Evolutionary conservation across 176 grass and related monocot genomes (phyloP), one percentile per base, ranked within the genome.

Genomic region (Zoysia japonica): DNA sequence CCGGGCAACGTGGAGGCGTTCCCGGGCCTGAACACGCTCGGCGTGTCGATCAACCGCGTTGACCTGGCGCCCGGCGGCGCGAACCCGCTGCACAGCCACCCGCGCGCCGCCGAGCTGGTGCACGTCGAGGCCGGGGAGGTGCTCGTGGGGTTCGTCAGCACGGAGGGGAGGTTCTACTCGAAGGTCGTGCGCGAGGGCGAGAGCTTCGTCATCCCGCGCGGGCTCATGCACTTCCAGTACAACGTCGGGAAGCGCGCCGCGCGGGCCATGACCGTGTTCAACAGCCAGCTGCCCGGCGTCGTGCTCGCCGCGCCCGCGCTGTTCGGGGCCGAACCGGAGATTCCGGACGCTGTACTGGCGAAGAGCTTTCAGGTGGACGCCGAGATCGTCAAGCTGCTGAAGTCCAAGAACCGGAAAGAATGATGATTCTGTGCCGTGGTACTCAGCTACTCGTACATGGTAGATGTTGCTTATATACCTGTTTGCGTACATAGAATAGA

Each of bases 11-110:
- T 97, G 41, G 69, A 70, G 20, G 83, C 64, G 59, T 94, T 97
- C 89, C 91, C 94, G 41, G 94, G 84, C 7, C 85, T 97, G 41
- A 97, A 97, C 91, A 97, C 94, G 1, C 84, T 94, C 1, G 91
- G 94, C 68, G 14, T 97, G 9, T 87, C 94, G 83, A 90, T 97
- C 77, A 94, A 94, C 83, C 94, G 94, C 39, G 89, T 92, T 1
- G 94, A 97, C 62, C 47, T 90, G 6, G 94, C 89, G 15, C 91
- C 94, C 0, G 89, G 89, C 76, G 94, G 94, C 64, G 50, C 92
- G 4, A 94, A 97, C 87, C 89, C 91, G 55, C 89, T 90, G 36
- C 94, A 97, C 85, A 87, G 46, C 43, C 94, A 97, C 84, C 94
- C 94, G 12, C 85, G 89, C 45, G 61, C 91, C 52, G 61, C 89